Percentiles rank a stretch among this genome's conserved stretches.
Conservation (phyloP, 352 stramenopile species). For the Blastocystis sp. region DNA sequence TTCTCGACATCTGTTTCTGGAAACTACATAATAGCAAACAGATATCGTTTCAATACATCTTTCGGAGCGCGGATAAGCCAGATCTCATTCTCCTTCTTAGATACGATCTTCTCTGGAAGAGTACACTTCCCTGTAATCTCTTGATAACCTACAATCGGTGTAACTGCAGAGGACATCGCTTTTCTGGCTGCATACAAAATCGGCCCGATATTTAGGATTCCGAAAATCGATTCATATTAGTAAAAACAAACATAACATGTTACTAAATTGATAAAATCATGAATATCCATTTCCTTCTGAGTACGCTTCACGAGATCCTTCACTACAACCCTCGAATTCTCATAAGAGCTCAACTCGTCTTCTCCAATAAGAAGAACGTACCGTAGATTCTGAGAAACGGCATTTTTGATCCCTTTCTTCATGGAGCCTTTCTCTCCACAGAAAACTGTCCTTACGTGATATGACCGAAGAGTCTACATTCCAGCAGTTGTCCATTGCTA, state of each 20-base stretch:
- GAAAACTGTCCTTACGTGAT: background rate
- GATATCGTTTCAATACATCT: background rate
- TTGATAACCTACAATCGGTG: slow-evolving; percentile 14
- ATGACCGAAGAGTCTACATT: background rate
- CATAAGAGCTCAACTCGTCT: background rate
- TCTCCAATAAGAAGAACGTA: slow-evolving; percentile 19
- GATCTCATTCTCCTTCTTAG: slow-evolving; percentile 55
- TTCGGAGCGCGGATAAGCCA: slow-evolving; percentile 43
- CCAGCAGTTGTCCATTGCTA: background rate
- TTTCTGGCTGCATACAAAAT: background rate
- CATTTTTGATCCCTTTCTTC: slow-evolving; percentile 33
- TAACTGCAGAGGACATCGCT: slow-evolving; percentile 4
- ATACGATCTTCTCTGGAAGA: slow-evolving; percentile 48
- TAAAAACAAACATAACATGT: background rate
- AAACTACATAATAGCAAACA: background rate
- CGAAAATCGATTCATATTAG: background rate
- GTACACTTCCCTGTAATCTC: slow-evolving; percentile 9
- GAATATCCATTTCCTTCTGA: background rate
- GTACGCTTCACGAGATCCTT: background rate
- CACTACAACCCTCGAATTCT: background rate
- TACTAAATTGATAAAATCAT: background rate
- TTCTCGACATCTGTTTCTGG: slow-evolving; percentile 35
- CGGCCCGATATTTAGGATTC: background rate
- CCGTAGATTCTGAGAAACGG: background rate
- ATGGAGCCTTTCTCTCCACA: background rate